These are phyloP conservation scores for Apiotrichum gamsii DNA, from an alignment of 1,284 basidiomycete species.

Conservation along the genomic window DNA sequence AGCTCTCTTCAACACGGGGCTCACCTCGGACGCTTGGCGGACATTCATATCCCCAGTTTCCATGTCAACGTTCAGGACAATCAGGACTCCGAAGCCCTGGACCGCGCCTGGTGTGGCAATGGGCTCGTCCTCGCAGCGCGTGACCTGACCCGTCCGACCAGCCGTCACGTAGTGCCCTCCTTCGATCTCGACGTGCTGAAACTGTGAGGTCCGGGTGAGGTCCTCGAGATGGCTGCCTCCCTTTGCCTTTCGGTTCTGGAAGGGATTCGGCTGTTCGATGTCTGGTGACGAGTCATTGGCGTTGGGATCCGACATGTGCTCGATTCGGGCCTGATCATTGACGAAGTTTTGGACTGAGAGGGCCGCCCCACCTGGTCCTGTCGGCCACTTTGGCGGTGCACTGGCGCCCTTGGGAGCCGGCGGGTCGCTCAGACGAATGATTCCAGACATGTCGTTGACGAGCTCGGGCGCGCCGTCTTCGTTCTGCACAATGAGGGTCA, in stretches of 20 bases:
- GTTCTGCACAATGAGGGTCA: slow-evolving; percentile 22
- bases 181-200: slow-evolving; percentile 62
- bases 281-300: neutral
- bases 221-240: too few relatives aligned
- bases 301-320: slow-evolving; percentile 36
- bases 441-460: slow-evolving; percentile 31
- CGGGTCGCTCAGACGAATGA: slow-evolving; percentile 28
- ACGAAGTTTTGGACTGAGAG: slow-evolving; percentile 20
- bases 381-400: too few relatives aligned
- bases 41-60: slow-evolving; percentile 59
- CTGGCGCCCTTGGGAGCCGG: neutral
- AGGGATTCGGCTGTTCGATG: too few relatives aligned
- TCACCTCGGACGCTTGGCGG: slow-evolving; percentile 74
- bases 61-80: slow-evolving; percentile 64
- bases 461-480: slow-evolving; percentile 23
- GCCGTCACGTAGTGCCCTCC: slow-evolving; percentile 68
- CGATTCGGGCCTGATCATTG: slow-evolving; percentile 32
- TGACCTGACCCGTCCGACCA: slow-evolving; percentile 64
- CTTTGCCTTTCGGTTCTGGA: too few relatives aligned
- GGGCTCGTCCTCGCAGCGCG: slow-evolving; percentile 78
- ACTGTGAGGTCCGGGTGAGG: slow-evolving; percentile 63
- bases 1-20: slow-evolving; percentile 27
- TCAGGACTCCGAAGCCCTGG: slow-evolving; percentile 76
- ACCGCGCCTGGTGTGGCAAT: slow-evolving; percentile 79
- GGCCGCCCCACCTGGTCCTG: neutral